Percentiles rank a stretch among this genome's conserved stretches.
phyloP scores from a whole-genome alignment of 2,329 filamentous ascomycete genomes.

The Ophiostoma angusticollis region DNA sequence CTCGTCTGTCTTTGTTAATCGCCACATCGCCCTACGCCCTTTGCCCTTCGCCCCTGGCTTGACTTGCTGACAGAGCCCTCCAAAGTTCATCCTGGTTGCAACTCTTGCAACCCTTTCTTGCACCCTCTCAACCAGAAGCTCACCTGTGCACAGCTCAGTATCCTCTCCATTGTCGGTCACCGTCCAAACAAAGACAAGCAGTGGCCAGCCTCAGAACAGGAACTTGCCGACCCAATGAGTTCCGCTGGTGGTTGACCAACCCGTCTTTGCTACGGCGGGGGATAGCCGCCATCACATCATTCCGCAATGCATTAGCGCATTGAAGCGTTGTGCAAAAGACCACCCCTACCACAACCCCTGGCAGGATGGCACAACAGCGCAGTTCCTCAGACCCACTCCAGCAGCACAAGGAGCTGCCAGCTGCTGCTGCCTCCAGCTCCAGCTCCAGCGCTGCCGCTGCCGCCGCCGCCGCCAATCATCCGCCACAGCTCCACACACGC shows the following conservation, averaged over 20 bases:
- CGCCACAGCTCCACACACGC: constrained; percentile 20
- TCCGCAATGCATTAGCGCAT: constrained; percentile 7
- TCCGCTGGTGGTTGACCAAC: too few species aligned
- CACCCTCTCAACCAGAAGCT: too few species aligned
- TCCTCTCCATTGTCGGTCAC: not conserved
- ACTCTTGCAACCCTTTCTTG: not conserved
- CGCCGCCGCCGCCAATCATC: constrained; percentile 25
- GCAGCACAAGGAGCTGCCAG: not conserved
- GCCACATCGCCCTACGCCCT: too few species aligned
- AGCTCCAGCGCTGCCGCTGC: constrained; percentile 10
- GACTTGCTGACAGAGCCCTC: too few species aligned
- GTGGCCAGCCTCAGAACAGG: too few species aligned
- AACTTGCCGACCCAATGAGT: too few species aligned
- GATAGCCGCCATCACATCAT: not conserved
- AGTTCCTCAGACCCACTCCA: not conserved
- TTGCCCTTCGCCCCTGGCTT: too few species aligned
- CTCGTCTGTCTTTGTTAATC: not conserved
- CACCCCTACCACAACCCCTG: not conserved
- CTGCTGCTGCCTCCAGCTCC: constrained; percentile 3
- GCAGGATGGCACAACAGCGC: constrained; percentile 2
- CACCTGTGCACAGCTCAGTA: too few species aligned
- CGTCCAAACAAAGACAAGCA: too few species aligned
- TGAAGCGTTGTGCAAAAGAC: too few species aligned
- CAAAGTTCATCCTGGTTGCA: too few species aligned
- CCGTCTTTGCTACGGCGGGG: too few species aligned